Conservation (phyloP, 2,329 filamentous ascomycete species). For the Tolypocladium pustulatum region DNA sequence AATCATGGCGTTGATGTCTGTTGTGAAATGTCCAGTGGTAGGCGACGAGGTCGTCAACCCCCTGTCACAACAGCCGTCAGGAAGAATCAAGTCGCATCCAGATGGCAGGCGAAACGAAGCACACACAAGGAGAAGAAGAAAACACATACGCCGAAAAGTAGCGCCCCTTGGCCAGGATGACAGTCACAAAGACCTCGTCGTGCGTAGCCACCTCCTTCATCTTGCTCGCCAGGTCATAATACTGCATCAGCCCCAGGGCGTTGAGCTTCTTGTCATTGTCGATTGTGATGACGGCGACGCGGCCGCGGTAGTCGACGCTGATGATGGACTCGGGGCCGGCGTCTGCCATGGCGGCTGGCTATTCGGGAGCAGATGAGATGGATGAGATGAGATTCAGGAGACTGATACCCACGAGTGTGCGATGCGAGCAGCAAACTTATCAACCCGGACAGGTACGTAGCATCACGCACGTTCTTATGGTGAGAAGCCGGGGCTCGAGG, state of each 20-base stretch:
- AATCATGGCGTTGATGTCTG: neutral
- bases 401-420: too few relatives aligned
- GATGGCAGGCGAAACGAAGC: too few relatives aligned
- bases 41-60: too few relatives aligned
- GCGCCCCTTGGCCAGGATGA: conserved; percentile 73
- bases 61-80: neutral
- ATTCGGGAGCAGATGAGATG: neutral
- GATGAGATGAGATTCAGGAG: neutral
- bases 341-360: conserved; percentile 1
- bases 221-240: conserved; percentile 65
- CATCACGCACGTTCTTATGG: neutral
- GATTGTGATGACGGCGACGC: conserved; percentile 67
- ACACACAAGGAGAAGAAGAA: neutral
- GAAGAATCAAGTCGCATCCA: neutral
- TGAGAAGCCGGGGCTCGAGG: neutral
- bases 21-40: neutral
- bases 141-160: conserved; percentile 73
- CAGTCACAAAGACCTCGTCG: conserved; percentile 74
- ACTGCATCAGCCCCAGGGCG: conserved; percentile 60
- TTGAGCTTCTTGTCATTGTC: conserved; percentile 82
- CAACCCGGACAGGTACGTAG: neutral
- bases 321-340: conserved; percentile 15
- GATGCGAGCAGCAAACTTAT: too few relatives aligned
- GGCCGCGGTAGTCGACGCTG: conserved; percentile 28
- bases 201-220: conserved; percentile 68